Conservation (phyloP, 2,329 filamentous ascomycete species). For the Neobulgaria alba region DNA sequence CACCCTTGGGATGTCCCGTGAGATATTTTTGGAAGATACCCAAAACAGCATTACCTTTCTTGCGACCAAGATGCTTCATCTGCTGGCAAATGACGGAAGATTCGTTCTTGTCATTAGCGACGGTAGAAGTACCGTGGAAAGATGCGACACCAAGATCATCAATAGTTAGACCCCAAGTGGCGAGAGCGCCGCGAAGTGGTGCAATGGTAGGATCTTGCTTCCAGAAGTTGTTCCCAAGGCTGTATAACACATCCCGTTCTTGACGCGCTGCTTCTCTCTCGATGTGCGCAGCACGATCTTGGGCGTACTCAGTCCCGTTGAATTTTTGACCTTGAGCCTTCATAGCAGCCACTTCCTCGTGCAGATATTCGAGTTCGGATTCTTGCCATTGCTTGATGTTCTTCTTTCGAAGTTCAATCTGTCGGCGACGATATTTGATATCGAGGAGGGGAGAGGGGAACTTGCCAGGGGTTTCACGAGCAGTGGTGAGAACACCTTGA, state of each 20-base stretch:
- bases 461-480: slow-evolving; percentile 81
- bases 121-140: slow-evolving; percentile 97
- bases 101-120: slow-evolving; percentile 99
- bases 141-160: slow-evolving; percentile 93
- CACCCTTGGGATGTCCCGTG: slow-evolving; percentile 98
- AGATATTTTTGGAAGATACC: slow-evolving; percentile 99
- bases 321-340: slow-evolving; percentile 70
- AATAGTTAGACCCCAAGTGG: slow-evolving; percentile 95
- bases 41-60: slow-evolving; percentile 91
- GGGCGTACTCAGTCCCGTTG: slow-evolving; percentile 74
- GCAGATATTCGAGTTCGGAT: slow-evolving; percentile 83
- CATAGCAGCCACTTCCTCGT: slow-evolving; percentile 88
- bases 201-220: slow-evolving; percentile 90
- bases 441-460: slow-evolving; percentile 94
- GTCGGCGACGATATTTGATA: slow-evolving; percentile 93
- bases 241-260: slow-evolving; percentile 85
- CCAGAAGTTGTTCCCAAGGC: slow-evolving; percentile 98
- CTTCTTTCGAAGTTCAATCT: slow-evolving; percentile 87
- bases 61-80: slow-evolving; percentile 85
- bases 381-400: slow-evolving; percentile 97
- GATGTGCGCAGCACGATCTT: slow-evolving; percentile 79
- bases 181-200: slow-evolving; percentile 88
- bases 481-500: slow-evolving; percentile 92
- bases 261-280: slow-evolving; percentile 81
- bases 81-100: slow-evolving; percentile 96